Evolutionary conservation across 176 grass and related monocot genomes (phyloP).

Genomic region (Neostapfia colusana): DNA sequence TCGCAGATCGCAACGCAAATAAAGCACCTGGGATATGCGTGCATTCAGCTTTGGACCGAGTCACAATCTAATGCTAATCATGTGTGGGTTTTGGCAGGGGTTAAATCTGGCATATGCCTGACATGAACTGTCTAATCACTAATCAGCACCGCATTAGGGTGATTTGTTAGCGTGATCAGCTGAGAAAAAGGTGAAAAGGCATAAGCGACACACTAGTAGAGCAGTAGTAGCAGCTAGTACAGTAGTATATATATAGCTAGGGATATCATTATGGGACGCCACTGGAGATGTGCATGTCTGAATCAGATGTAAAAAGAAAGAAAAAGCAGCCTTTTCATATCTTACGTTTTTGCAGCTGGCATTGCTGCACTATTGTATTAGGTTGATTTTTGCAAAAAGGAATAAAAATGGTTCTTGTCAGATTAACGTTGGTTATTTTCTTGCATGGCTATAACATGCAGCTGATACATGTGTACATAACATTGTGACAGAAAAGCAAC

Average conservation of each 20-base stretch:
- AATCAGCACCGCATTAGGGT: neutral
- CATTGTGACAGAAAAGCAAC: too few species aligned
- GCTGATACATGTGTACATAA: too few species aligned
- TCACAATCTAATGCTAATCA: neutral
- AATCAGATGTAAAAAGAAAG: constrained; percentile 12
- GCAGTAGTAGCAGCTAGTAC: neutral
- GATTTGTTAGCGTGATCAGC: neutral
- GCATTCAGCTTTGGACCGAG: neutral
- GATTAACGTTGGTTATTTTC: neutral
- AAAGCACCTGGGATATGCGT: constrained; percentile 18
- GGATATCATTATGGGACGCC: constrained; percentile 17
- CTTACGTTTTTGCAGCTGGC: too few species aligned
- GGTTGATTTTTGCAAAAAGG: neutral
- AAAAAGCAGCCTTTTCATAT: neutral
- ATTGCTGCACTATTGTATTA: neutral
- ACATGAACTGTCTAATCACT: neutral
- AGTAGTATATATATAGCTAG: too few species aligned
- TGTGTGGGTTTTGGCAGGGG: neutral
- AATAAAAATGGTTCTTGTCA: too few species aligned
- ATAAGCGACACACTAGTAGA: neutral
- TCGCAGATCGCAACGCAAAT: constrained; percentile 20
- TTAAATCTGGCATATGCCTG: neutral
- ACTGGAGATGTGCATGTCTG: neutral
- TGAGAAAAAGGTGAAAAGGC: neutral
- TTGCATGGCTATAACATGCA: too few species aligned